Evolutionary conservation across 2,329 filamentous ascomycete genomes (phyloP).

Genomic region (Alternaria ethzedia): DNA sequence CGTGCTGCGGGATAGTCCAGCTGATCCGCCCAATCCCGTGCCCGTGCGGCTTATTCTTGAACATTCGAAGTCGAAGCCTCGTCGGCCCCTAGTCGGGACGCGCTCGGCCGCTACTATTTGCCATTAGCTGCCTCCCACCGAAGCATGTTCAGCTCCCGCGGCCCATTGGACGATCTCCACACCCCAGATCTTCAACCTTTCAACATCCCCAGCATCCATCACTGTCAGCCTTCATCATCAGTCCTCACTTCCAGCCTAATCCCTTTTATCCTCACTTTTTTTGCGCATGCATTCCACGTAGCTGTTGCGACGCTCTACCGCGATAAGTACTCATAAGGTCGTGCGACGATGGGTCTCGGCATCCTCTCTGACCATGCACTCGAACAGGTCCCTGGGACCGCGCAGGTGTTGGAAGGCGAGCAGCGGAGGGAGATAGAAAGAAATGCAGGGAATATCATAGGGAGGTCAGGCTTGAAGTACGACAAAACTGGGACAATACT

Average conservation of each 20-base stretch:
- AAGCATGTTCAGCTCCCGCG: neutral
- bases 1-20: neutral
- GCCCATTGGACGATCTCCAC: neutral
- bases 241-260: neutral
- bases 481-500: slow-evolving; percentile 76
- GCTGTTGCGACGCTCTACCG: neutral
- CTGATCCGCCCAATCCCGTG: neutral
- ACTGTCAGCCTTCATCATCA: neutral
- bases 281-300: neutral
- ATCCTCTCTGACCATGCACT: slow-evolving; percentile 72
- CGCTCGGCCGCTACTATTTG: neutral
- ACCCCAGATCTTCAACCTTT: neutral
- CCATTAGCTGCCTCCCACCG: neutral
- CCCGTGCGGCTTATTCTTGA: neutral
- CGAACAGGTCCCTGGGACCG: slow-evolving; percentile 70
- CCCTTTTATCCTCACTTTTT: neutral
- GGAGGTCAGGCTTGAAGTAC: slow-evolving; percentile 66
- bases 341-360: slow-evolving; percentile 68
- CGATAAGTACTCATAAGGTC: neutral
- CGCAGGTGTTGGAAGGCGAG: slow-evolving; percentile 47
- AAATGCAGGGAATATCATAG: slow-evolving; percentile 31
- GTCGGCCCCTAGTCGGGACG: neutral
- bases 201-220: neutral
- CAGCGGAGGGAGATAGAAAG: slow-evolving; percentile 34
- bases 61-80: neutral